Evolutionary conservation across 306 rosid genomes (phyloP).

Genomic region (Quercus dentata): DNA sequence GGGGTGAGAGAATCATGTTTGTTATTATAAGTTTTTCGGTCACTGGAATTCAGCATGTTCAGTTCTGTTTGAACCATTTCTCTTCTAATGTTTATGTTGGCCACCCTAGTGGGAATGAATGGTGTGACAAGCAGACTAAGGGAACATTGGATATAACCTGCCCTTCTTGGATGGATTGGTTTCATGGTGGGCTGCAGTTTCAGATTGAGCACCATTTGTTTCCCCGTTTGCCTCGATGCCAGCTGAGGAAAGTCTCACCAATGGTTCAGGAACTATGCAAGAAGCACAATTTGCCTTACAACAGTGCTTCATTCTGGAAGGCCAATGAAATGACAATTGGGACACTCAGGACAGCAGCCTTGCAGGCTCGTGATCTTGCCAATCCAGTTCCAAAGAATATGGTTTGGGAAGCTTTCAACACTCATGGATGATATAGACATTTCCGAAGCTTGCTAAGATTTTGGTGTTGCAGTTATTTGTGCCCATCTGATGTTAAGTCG

Average conservation of each 20-base stretch:
- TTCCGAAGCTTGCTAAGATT: conserved; percentile 27
- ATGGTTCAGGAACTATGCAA: conserved; percentile 60
- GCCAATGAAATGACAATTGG: conserved; percentile 54
- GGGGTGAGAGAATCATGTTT: conserved; percentile 55
- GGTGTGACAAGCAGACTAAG: conserved; percentile 64
- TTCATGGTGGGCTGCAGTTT: conserved; percentile 79
- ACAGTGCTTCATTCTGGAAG: conserved; percentile 52
- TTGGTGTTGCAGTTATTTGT: conserved; percentile 22
- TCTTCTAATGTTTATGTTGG: conserved; percentile 62
- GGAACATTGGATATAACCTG: conserved; percentile 53
- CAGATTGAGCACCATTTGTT: conserved; percentile 84
- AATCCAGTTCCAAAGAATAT: conserved; percentile 52
- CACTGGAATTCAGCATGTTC: conserved; percentile 70
- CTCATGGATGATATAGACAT: conserved; percentile 50
- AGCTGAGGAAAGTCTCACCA: conserved; percentile 57
- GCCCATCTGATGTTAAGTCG: neutral
- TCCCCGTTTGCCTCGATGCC: conserved; percentile 48
- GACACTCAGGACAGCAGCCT: conserved; percentile 51
- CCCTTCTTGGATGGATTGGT: conserved; percentile 87
- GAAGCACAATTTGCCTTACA: conserved; percentile 63
- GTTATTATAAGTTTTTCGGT: conserved; percentile 51
- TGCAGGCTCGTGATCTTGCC: conserved; percentile 67
- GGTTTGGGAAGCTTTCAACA: conserved; percentile 76
- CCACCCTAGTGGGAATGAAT: conserved; percentile 49
- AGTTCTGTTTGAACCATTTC: conserved; percentile 75